Evolutionary conservation across 805 yeast species (phyloP), one percentile per base, ranked within the genome.

Genomic region (Wickerhamiella occidentalis): DNA sequence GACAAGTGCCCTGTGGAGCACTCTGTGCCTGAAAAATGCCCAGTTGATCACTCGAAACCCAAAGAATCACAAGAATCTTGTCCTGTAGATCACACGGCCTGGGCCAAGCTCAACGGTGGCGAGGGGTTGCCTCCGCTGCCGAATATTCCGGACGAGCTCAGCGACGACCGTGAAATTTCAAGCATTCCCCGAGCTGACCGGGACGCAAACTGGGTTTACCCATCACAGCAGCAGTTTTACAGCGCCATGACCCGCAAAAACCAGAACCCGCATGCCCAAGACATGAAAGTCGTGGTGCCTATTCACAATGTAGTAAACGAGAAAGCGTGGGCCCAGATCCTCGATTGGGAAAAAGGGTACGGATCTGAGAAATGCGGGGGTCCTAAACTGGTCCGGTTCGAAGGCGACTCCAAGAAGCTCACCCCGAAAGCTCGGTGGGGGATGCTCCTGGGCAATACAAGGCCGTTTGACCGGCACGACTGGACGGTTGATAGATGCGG

Each of bases 391-490:
- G 80, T 92, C 1, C 79, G 85, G 55, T 90, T 90, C 66, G 80
- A 83, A 64, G 98, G 97, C 6, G 94, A 92, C 61, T 78, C 88
- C 43, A 76, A 78, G 54, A 82, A 83, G 57, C 59, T 86, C 37
- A 86, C 96, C 0, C 98, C 98, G 5, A 73, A 92, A 57, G 97
- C 97, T 0, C 73, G 85, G 53, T 69, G 82, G 52, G 76, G 80
- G 51, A 64, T 76, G 47, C 60, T 78, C 35, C 58, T 85, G 47
- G 95, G 95, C 0, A 72, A 76, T 51, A 79, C 78, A 45, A 75
- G 75, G 53, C 98, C 98, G 0, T 90, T 90, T 67, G 98, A 90
- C 66, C 75, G 98, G 58, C 98, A 90, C 62, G 98, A 90, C 65
- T 90, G 98, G 98, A 71, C 75, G 6, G 74, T 90, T 9, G 79